Base-by-base conservation (phyloP, 768 basidiomycete species). In the Leccinum longicurvipes region DNA sequence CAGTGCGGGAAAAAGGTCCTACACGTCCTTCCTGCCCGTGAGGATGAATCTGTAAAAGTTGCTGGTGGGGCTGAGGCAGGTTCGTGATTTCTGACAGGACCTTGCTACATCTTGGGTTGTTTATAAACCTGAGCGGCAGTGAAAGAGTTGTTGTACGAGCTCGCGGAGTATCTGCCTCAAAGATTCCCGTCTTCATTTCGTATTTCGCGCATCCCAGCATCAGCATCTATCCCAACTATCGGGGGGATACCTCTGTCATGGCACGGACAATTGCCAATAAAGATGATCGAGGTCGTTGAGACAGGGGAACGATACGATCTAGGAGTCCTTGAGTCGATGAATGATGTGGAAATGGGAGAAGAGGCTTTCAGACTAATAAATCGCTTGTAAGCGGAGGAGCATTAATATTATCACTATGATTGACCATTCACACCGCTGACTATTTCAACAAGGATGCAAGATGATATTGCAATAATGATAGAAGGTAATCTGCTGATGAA, bases 71-170 rank as follows among this genome's bases (percentile, higher is more conserved):
- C 69, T 1, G 63, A 64, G 12, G 77, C 76, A 50, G 67, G 66
- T 66, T 32, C 24, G 60, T 59, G 6, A 27, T 58, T 12, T 57
- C 47, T 21, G 32, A 1, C 10, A 36, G 56, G 3, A 29, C 14
- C 25, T 25, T n/a, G n/a, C 15, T 17, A 10, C 8, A 24, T 47
- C 29, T 28, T 47, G 31, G 31, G 14, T 32, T 32, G 31, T 32
- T 32, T 32, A 32, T 55, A 2, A 47, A 2, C n/a, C 34, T 11
- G 25, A 17, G 4, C 25, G 48, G 8, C 47, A 88, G 86, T 84
- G 6, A 74, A 83, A 51, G 87, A 90, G 66, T 72, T 88, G 19
- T 76, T 87, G 4, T 82, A 87, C 57, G 87, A 89, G 64, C 72
- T 91, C 42, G 77, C 82, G 1, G 86, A 87, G 60, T 89, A 86